Evolutionary conservation across 257 asterid species (phyloP), one percentile per base, ranked within the genome.

Genomic region (Nicotiana noctiflora): DNA sequence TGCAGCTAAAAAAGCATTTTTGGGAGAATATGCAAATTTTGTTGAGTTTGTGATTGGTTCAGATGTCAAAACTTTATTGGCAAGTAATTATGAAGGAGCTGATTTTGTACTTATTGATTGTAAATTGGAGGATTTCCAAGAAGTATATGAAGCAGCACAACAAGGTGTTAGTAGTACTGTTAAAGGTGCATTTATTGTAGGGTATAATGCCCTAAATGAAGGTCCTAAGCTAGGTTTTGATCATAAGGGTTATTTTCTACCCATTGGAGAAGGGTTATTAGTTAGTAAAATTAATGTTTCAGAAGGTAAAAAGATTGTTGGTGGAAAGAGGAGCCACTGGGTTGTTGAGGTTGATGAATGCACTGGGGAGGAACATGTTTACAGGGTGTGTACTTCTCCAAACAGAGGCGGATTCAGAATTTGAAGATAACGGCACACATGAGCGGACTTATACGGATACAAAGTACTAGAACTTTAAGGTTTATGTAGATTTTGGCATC

Each of bases 181-280:
- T 10, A 77, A 44, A 40, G 79, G 76, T 12, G 79, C 87, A 1
- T 80, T 82, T 4, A 89, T 91, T 56, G 10, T 92, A 23, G 98
- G 94, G 6, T 93, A 89, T 80, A 92, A 93, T 46, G 97, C 97
- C 6, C 86, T 87, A 70, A 84, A 86, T 78, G 86, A 79, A 49
- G 91, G 85, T 6, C 75, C 90, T 0, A 82, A 79, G 27, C 81
- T 83, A 7, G 56, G 81, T 80, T 86, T 83, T 75, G 82, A 78
- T 1, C 56, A 78, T 60, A 77, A 88, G 0, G 88, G 87, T 15
- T 92, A 90, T 64, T 81, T 92, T 79, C 84, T 93, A 82, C 97
- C 97, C 0, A 90, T 93, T 21, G 95, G 94, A 63, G 94, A 87
- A 67, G 98, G 94, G 13, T 32, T 93, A 81, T 62, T 93, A 78